phyloP scores from a whole-genome alignment of 495 filamentous ascomycete species.

The Staphylotrichum longicolle region DNA sequence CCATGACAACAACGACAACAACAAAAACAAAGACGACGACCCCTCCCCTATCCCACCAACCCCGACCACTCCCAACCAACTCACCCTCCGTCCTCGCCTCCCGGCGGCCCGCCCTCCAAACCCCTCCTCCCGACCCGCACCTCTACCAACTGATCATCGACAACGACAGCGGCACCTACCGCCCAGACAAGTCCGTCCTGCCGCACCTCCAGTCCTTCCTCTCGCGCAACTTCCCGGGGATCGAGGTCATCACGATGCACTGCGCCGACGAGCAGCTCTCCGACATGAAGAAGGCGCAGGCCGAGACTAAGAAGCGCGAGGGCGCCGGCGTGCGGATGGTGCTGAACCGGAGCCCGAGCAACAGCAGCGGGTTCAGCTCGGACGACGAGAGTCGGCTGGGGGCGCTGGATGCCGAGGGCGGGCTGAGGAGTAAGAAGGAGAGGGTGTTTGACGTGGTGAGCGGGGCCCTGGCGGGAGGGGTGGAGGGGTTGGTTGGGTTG shows the following conservation, averaged over 20 bases:
- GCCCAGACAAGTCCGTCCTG: slow-evolving; percentile 72
- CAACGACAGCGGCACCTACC: slow-evolving; percentile 92
- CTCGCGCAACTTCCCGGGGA: slow-evolving; percentile 65
- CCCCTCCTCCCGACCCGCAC: slow-evolving; percentile 54
- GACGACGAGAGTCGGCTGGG: slow-evolving; percentile 73
- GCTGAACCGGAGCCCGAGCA: slow-evolving; percentile 41
- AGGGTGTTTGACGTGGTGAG: slow-evolving; percentile 43
- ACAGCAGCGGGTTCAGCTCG: slow-evolving; percentile 59
- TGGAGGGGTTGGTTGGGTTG: slow-evolving; percentile 22
- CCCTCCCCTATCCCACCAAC: neutral
- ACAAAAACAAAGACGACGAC: too few species aligned
- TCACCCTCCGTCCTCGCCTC: slow-evolving; percentile 28
- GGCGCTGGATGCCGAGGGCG: slow-evolving; percentile 40
- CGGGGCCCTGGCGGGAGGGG: slow-evolving; percentile 22
- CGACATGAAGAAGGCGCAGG: slow-evolving; percentile 48
- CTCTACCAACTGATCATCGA: slow-evolving; percentile 89
- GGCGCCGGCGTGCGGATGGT: slow-evolving; percentile 63
- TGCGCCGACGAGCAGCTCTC: slow-evolving; percentile 68
- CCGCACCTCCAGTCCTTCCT: slow-evolving; percentile 68
- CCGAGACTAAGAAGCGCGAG: slow-evolving; percentile 56
- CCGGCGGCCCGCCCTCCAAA: slow-evolving; percentile 41
- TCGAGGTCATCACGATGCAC: slow-evolving; percentile 67
- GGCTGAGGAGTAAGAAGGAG: slow-evolving; percentile 44
- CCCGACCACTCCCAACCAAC: slow-evolving; percentile 2
- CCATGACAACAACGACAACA: neutral